phyloP scores from a whole-genome alignment of 2,329 filamentous ascomycete genomes.

The Hymenoscyphus fructigenus region DNA sequence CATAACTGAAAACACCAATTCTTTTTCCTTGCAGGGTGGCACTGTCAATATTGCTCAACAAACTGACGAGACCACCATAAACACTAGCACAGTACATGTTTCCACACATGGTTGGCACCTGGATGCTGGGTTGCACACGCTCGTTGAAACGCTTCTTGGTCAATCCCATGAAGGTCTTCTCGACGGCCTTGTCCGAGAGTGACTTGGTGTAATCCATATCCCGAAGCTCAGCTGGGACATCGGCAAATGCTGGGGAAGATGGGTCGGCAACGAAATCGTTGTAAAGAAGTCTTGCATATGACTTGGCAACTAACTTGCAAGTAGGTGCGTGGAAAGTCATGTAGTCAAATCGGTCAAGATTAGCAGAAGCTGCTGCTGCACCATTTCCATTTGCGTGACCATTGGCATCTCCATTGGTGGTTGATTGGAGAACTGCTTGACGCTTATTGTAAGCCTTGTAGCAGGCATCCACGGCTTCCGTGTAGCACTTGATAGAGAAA shows the following conservation, averaged over 20 bases:
- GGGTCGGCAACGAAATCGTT: conserved; percentile 79
- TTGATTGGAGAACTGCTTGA: conserved; percentile 58
- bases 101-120: conserved; percentile 73
- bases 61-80: conserved; percentile 53
- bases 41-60: conserved; percentile 57
- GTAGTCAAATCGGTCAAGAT: conserved; percentile 80
- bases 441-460: conserved; percentile 79
- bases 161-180: conserved; percentile 83
- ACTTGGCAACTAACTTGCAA: conserved; percentile 86
- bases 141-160: conserved; percentile 83
- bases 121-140: conserved; percentile 69
- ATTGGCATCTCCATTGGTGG: conserved; percentile 54
- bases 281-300: conserved; percentile 79
- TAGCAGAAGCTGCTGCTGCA: conserved; percentile 33
- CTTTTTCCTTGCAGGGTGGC: conserved; percentile 54
- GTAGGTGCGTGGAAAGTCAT: conserved; percentile 80
- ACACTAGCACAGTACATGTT: conserved; percentile 65
- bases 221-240: conserved; percentile 73
- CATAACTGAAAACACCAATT: conserved; percentile 63
- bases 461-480: conserved; percentile 73
- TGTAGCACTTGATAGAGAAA: conserved; percentile 81
- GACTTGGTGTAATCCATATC: conserved; percentile 80
- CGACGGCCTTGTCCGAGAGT: conserved; percentile 75
- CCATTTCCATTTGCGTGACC: conserved; percentile 49
- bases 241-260: conserved; percentile 64